These are phyloP conservation scores for Colletotrichum sp. DNA, from an alignment of 2,329 filamentous ascomycete genomes.

Conservation along the genomic window DNA sequence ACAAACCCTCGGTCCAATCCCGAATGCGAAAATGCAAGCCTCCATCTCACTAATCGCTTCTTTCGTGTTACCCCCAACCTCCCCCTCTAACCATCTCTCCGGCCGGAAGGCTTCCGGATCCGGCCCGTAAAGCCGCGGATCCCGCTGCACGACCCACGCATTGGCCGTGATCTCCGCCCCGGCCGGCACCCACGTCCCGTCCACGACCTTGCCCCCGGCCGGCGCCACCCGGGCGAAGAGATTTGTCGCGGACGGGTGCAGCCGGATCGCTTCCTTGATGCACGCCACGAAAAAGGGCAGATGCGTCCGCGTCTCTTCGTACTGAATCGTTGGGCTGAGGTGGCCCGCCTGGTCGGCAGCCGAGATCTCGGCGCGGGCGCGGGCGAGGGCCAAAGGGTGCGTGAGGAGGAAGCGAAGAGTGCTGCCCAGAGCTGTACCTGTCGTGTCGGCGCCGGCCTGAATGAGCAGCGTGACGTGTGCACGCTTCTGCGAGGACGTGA, in stretches of 20 bases:
- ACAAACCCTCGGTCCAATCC: background rate
- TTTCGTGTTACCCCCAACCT: constrained; percentile 19
- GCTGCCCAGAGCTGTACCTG: constrained; percentile 2
- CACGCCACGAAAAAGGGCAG: constrained; percentile 1
- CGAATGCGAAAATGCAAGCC: background rate
- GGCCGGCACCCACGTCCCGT: background rate
- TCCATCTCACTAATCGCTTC: background rate
- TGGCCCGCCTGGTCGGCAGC: background rate
- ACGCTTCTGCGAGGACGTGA: background rate
- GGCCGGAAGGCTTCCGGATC: constrained; percentile 40
- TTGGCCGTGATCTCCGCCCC: constrained; percentile 24
- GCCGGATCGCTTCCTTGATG: constrained; percentile 3
- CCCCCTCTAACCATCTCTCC: constrained; percentile 42
- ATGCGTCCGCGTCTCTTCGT: background rate
- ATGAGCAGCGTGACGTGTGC: constrained; percentile 6
- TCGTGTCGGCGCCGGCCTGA: constrained; percentile 10
- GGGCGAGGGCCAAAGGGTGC: background rate
- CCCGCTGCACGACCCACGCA: constrained; percentile 37
- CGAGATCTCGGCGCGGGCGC: background rate
- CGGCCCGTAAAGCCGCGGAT: constrained; percentile 34
- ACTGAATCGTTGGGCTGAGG: background rate
- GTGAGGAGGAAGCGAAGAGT: constrained; percentile 6
- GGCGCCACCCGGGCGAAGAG: background rate
- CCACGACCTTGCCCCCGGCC: background rate
- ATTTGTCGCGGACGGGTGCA: constrained; percentile 1